Evolutionary conservation across 2,329 filamentous ascomycete species (phyloP).

Genomic region (Colletotrichum tanaceti): DNA sequence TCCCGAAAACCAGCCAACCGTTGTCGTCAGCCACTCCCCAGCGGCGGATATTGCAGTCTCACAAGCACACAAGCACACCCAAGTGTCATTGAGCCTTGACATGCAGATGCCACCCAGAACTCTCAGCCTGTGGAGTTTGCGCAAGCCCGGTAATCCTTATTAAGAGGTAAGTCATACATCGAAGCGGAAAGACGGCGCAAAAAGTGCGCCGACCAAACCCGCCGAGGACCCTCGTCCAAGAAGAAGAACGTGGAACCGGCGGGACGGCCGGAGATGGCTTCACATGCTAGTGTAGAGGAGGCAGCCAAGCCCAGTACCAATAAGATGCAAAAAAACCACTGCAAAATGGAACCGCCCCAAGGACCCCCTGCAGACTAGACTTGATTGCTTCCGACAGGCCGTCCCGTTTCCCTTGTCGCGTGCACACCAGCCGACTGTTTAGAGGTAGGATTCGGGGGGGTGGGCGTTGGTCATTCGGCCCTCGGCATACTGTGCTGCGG

Average conservation of each 20-base stretch:
- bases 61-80: slow-evolving; percentile 26
- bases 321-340: slow-evolving; percentile 4
- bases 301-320: slow-evolving; percentile 18
- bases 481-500: slow-evolving; percentile 28
- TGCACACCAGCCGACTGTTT: slow-evolving; percentile 20
- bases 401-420: slow-evolving; percentile 28
- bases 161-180: slow-evolving; percentile 2
- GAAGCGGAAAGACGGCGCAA: slow-evolving; percentile 6
- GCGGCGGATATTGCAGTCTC: slow-evolving; percentile 13
- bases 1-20: slow-evolving; percentile 29
- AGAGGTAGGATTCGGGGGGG: slow-evolving; percentile 15
- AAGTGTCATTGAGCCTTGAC: slow-evolving; percentile 28
- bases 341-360: slow-evolving; percentile 19
- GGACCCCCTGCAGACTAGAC: slow-evolving; percentile 25
- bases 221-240: slow-evolving; percentile 20
- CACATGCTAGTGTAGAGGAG: slow-evolving; percentile 38
- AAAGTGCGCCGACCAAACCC: slow-evolving; percentile 16
- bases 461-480: slow-evolving; percentile 22
- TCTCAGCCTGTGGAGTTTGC: slow-evolving; percentile 25
- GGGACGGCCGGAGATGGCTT: slow-evolving; percentile 39
- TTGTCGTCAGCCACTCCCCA: slow-evolving; percentile 23
- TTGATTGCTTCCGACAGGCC: slow-evolving; percentile 31
- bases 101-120: slow-evolving; percentile 30
- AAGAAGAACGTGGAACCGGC: slow-evolving; percentile 38
- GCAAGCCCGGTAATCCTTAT: slow-evolving; percentile 2